Evolutionary conservation across 495 filamentous ascomycete genomes (phyloP).

Genomic region (Chaetomium fimeti): DNA sequence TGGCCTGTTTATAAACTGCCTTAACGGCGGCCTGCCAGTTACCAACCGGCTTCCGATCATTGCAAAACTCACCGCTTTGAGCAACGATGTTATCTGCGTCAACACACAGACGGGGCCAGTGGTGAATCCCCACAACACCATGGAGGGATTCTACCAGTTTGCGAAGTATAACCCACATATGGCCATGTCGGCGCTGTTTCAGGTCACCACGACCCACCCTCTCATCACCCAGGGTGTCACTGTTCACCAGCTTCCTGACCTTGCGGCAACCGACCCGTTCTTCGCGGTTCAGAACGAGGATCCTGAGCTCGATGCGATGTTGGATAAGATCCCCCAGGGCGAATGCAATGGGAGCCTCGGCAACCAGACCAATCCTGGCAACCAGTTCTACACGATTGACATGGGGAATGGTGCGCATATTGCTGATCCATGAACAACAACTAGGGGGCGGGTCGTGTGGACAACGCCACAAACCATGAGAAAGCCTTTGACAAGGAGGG

Average conservation of each 20-base stretch:
- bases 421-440: too few species aligned
- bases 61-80: slow-evolving; percentile 26
- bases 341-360: neutral
- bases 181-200: slow-evolving; percentile 19
- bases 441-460: too few species aligned
- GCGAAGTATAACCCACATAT: slow-evolving; percentile 13
- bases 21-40: slow-evolving; percentile 28
- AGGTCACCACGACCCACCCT: slow-evolving; percentile 11
- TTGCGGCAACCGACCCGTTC: neutral
- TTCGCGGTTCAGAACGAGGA: slow-evolving; percentile 7
- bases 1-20: slow-evolving; percentile 28
- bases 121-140: slow-evolving; percentile 6
- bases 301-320: slow-evolving; percentile 18
- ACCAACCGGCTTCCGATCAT: slow-evolving; percentile 25
- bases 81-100: slow-evolving; percentile 31
- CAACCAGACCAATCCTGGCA: neutral
- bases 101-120: slow-evolving; percentile 18
- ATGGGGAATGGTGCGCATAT: slow-evolving; percentile 4
- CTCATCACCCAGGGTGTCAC: slow-evolving; percentile 19
- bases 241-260: neutral
- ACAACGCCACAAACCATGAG: too few species aligned
- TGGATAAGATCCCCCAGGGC: slow-evolving; percentile 10
- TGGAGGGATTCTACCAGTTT: slow-evolving; percentile 13
- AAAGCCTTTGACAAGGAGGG: too few species aligned
- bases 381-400: slow-evolving; percentile 3